A percentile compares a stretch with the other conserved stretches of the same genome.
Conservation (phyloP, 2,329 filamentous ascomycete genomes). For the Colletotrichum scovillei region DNA sequence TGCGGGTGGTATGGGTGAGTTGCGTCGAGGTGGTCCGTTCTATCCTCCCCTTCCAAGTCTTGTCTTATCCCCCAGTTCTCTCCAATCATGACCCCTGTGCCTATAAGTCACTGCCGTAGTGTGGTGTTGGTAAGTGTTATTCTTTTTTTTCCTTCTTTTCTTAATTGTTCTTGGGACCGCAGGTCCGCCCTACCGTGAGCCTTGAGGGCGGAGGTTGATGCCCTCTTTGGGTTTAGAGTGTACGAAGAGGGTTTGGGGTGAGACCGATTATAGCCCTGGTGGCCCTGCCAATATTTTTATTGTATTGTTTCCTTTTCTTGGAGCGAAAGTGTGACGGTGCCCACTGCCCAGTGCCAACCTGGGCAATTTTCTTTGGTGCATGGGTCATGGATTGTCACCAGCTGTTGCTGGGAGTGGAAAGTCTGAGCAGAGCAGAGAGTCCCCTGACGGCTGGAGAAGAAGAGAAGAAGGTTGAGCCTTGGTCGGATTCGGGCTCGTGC, state of each 20-base stretch:
- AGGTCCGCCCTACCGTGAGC: neutral
- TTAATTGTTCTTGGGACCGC: neutral
- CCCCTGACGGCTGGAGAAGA: neutral
- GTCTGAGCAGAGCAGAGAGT: neutral
- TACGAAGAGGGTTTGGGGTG: neutral
- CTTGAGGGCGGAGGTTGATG: neutral
- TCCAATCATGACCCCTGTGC: neutral
- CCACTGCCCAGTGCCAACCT: neutral
- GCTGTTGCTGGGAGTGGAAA: neutral
- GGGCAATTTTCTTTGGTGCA: neutral
- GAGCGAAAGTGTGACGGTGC: neutral
- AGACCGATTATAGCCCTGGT: neutral
- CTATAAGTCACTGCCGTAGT: neutral
- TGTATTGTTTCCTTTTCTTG: neutral
- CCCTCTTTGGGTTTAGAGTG: neutral
- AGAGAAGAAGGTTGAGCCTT: neutral
- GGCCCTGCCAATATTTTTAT: neutral
- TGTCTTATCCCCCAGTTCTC: neutral
- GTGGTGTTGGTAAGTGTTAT: neutral
- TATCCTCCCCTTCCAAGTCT: neutral
- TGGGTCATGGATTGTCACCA: neutral
- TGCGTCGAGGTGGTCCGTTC: neutral
- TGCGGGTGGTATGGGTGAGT: neutral
- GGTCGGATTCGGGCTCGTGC: slow-evolving; percentile 9
- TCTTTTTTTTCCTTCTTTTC: neutral